Conservation (phyloP, 208 protist species). For the Wallacemonas sp. region DNA sequence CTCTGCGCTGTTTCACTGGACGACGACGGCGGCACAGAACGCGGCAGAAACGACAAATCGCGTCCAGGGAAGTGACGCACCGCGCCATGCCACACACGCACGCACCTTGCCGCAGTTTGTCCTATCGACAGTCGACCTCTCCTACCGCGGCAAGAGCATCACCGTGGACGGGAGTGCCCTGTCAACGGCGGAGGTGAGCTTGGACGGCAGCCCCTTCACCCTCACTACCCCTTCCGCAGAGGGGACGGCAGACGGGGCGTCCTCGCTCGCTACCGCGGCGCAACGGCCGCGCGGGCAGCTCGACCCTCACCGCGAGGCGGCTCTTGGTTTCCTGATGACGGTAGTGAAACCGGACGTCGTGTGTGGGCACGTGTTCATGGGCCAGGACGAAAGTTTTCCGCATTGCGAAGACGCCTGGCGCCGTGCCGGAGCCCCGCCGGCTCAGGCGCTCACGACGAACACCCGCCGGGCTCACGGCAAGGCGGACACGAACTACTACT, state of each 20-base stretch:
- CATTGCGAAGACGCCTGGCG: constrained; percentile 72
- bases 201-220: constrained; percentile 67
- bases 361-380: constrained; percentile 65
- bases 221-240: constrained; percentile 17
- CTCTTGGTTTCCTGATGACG: constrained; percentile 54
- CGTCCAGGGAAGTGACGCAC: too few species aligned
- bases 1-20: constrained; percentile 40
- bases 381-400: constrained; percentile 33
- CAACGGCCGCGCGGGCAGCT: constrained; percentile 15
- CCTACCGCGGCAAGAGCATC: constrained; percentile 81
- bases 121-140: constrained; percentile 69
- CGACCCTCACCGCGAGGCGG: constrained; percentile 60
- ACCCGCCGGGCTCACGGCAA: constrained; percentile 47
- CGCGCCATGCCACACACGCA: too few species aligned
- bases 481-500: constrained; percentile 72
- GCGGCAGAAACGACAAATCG: not conserved
- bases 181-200: constrained; percentile 45
- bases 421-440: constrained; percentile 50
- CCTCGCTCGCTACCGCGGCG: not conserved
- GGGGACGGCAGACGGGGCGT: not conserved
- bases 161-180: constrained; percentile 29
- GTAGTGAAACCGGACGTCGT: constrained; percentile 59
- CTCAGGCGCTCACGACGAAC: constrained; percentile 74
- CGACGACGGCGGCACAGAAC: not conserved
- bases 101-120: constrained; percentile 14